A percentile compares a stretch with the other conserved stretches of the same genome.
These are phyloP conservation scores for Berkeleyomyces basicola DNA, from an alignment of 2,329 filamentous ascomycete species.

Conservation along the genomic window DNA sequence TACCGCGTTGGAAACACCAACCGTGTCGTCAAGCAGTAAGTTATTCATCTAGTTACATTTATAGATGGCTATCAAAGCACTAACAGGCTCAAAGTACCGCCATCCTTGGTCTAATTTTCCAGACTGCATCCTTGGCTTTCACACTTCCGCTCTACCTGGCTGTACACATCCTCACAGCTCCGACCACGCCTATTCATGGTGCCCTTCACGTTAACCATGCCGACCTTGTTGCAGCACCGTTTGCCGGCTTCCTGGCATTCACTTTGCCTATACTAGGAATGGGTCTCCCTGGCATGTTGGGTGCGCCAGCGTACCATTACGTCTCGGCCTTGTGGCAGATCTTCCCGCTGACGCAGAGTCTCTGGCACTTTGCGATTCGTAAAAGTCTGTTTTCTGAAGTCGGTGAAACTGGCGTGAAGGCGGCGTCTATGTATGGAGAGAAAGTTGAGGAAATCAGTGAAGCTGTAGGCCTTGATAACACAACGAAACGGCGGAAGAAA, in stretches of 20 bases:
- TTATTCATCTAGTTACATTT: neutral
- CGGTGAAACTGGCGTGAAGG: neutral
- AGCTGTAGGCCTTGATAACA: neutral
- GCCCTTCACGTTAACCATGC: neutral
- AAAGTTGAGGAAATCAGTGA: neutral
- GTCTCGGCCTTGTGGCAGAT: constrained; percentile 8
- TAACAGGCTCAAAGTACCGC: constrained; percentile 3
- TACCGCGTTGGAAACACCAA: constrained; percentile 4
- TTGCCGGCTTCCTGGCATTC: constrained; percentile 1
- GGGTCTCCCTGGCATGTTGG: neutral
- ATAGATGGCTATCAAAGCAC: neutral
- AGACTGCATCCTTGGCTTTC: neutral
- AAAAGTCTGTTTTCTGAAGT: neutral
- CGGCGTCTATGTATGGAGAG: neutral
- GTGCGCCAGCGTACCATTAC: neutral
- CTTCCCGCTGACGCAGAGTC: neutral
- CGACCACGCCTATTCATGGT: neutral
- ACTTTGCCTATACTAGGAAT: neutral
- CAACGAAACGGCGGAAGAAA: neutral
- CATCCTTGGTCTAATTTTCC: constrained; percentile 8
- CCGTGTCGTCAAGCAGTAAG: constrained; percentile 1
- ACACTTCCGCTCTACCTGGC: constrained; percentile 5
- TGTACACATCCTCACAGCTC: constrained; percentile 1
- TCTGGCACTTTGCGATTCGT: neutral
- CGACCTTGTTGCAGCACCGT: neutral